Conservation (phyloP, 2,329 filamentous ascomycete species). For the Teratosphaeria destructans region DNA sequence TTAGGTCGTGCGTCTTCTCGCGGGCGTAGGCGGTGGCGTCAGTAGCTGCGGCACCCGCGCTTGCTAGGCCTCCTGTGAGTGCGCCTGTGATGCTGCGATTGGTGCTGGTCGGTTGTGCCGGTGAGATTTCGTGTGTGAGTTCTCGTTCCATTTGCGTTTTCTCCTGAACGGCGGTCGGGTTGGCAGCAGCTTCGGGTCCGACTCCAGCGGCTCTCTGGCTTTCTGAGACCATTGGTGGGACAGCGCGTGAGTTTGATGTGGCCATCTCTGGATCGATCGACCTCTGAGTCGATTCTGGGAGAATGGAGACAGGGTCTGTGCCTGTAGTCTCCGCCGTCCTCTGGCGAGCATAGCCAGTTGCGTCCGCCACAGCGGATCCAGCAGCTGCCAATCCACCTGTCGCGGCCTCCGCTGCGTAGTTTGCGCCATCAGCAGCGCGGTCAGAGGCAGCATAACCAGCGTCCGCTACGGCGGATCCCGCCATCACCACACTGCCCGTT, state of each 20-base stretch:
- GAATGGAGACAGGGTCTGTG: constrained; percentile 40
- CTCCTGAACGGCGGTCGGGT: constrained; percentile 59
- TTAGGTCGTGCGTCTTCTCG: constrained; percentile 16
- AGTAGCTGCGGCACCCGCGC: background rate
- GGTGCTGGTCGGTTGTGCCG: constrained; percentile 28
- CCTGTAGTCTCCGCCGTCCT: constrained; percentile 31
- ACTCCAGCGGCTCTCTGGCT: constrained; percentile 26
- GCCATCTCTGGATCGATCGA: background rate
- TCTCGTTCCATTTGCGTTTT: constrained; percentile 68
- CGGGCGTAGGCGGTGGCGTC: background rate
- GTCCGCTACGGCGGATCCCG: background rate
- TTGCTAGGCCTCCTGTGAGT: background rate
- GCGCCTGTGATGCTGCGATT: background rate
- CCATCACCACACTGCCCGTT: background rate
- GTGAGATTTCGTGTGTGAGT: constrained; percentile 51
- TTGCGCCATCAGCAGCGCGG: background rate
- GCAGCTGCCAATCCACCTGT: background rate
- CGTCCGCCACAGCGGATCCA: background rate
- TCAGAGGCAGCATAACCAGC: background rate
- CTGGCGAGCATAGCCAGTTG: background rate
- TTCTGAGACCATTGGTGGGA: constrained; percentile 26
- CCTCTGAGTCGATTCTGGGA: constrained; percentile 34
- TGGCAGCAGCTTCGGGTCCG: constrained; percentile 61
- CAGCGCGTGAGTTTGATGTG: constrained; percentile 11
- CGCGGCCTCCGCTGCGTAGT: background rate